phyloP scores from a whole-genome alignment of 371 early-diverging fungal genomes.

The Chytridiales sp. region DNA sequence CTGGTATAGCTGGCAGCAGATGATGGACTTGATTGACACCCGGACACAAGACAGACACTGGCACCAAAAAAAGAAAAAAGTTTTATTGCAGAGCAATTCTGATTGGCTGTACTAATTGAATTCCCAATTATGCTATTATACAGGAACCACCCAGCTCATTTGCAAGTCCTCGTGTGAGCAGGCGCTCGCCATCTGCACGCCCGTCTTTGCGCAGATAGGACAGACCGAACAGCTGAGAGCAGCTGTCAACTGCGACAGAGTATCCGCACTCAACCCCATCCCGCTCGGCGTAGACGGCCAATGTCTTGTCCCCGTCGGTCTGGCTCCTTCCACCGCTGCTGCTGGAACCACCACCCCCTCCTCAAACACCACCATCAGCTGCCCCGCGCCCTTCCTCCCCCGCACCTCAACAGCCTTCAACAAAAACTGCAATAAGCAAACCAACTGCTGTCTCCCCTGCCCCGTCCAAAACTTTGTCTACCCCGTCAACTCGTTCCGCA shows the following conservation, averaged over 20 bases:
- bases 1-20: neutral
- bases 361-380: neutral
- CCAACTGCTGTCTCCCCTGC: slow-evolving; percentile 34
- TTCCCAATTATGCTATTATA: neutral
- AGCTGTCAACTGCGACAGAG: neutral
- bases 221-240: neutral
- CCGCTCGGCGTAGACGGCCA: slow-evolving; percentile 2
- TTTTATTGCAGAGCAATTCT: too few relatives aligned
- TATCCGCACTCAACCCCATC: slow-evolving; percentile 1
- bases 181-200: slow-evolving; percentile 2
- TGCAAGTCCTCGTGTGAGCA: slow-evolving; percentile 2
- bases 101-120: too few relatives aligned
- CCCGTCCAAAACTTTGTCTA: slow-evolving; percentile 24
- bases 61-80: too few relatives aligned
- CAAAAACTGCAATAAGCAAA: slow-evolving; percentile 7
- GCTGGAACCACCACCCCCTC: neutral
- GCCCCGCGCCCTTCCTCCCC: slow-evolving; percentile 12
- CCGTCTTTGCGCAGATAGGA: neutral
- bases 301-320: neutral
- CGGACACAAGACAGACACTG: too few relatives aligned
- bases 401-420: neutral
- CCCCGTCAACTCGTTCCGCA: slow-evolving; percentile 18
- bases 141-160: slow-evolving; percentile 2
- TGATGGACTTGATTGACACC: neutral
- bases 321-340: slow-evolving; percentile 1